These are phyloP conservation scores for Conringia planisiliqua DNA, from an alignment of 345 rosid genomes.

Conservation along the genomic window DNA sequence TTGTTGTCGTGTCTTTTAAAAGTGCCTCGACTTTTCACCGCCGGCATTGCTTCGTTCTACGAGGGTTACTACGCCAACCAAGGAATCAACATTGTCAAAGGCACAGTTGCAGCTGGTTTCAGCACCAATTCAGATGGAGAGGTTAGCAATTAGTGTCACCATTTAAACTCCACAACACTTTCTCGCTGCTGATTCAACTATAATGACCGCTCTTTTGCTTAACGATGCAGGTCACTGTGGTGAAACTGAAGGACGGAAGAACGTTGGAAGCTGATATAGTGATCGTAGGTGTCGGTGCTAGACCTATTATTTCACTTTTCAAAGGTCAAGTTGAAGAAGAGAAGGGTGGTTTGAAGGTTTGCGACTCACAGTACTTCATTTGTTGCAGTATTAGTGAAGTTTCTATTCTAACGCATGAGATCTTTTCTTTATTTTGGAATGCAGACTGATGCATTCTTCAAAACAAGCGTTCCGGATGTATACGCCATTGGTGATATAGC, in stretches of 20 bases:
- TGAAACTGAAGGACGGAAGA: slow-evolving; percentile 77
- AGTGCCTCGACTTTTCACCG: slow-evolving; percentile 92
- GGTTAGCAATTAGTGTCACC: slow-evolving; percentile 30
- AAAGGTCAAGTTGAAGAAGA: slow-evolving; percentile 95
- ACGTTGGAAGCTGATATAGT: slow-evolving; percentile 89
- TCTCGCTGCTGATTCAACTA: neutral
- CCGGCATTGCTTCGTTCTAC: slow-evolving; percentile 75
- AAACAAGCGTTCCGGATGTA: slow-evolving; percentile 50
- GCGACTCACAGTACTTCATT: neutral
- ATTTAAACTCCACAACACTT: slow-evolving; percentile 3
- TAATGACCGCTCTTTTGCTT: neutral
- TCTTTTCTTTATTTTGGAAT: neutral
- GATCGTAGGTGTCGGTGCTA: slow-evolving; percentile 92
- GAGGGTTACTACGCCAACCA: slow-evolving; percentile 76
- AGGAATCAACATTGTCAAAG: slow-evolving; percentile 72
- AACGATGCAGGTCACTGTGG: slow-evolving; percentile 50
- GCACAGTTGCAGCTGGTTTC: slow-evolving; percentile 82
- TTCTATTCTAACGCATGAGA: neutral
- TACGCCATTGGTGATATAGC: slow-evolving; percentile 96
- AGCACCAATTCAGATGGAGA: slow-evolving; percentile 65
- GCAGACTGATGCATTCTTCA: slow-evolving; percentile 37
- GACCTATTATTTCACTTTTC: slow-evolving; percentile 66
- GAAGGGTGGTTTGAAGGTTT: slow-evolving; percentile 84
- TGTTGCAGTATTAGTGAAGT: neutral
- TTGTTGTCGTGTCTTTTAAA: slow-evolving; percentile 49